Evolutionary conservation across 2,329 filamentous ascomycete genomes (phyloP).

Genomic region (Ophiostoma quercus): DNA sequence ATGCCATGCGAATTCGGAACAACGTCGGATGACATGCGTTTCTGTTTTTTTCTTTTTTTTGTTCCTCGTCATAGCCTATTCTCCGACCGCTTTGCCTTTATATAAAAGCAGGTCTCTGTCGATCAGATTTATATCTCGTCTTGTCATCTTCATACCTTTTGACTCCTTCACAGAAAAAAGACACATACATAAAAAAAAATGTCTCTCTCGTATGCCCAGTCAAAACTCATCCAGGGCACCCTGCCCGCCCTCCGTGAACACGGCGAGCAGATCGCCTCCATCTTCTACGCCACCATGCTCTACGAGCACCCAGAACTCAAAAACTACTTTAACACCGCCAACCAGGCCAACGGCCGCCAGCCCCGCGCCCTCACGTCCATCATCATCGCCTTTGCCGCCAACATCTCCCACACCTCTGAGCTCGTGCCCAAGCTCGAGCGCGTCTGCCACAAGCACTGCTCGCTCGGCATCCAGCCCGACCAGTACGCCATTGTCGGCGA

Average conservation of each 20-base stretch:
- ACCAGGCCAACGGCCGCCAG: conserved; percentile 59
- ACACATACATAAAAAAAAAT: conserved; percentile 25
- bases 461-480: conserved; percentile 60
- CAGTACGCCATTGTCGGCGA: conserved; percentile 67
- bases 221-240: conserved; percentile 62
- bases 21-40: background rate
- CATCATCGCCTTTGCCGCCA: conserved; percentile 64
- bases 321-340: conserved; percentile 64
- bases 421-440: conserved; percentile 50
- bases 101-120: background rate
- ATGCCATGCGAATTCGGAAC: background rate
- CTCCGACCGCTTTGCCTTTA: background rate
- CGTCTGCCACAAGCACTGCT: conserved; percentile 68
- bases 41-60: conserved; percentile 1
- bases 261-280: conserved; percentile 62
- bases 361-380: conserved; percentile 56
- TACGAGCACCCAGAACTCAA: conserved; percentile 59
- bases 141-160: background rate
- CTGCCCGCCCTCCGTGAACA: conserved; percentile 63
- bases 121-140: background rate
- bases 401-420: conserved; percentile 60
- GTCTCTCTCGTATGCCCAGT: conserved; percentile 50
- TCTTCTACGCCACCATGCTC: conserved; percentile 68
- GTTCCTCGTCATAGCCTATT: background rate
- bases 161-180: background rate